A percentile compares a stretch with the other conserved stretches of the same genome.
Conservation (phyloP, 2,329 filamentous ascomycete species). For the Lachnellula arida region DNA sequence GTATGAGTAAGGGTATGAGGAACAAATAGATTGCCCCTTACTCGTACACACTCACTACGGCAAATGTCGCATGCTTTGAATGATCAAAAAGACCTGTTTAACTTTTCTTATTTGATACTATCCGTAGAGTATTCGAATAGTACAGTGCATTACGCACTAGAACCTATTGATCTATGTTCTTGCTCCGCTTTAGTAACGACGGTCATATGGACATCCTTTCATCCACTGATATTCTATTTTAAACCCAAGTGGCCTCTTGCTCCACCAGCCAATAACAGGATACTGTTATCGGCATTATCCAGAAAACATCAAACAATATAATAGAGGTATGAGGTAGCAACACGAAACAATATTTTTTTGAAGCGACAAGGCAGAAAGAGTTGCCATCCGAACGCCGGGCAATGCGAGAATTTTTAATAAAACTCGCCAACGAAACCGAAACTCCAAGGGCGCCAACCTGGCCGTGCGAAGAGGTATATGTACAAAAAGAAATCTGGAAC, state of each 20-base stretch:
- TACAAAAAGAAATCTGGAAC: slow-evolving; percentile 4
- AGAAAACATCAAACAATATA: too few species aligned
- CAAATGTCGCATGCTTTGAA: neutral
- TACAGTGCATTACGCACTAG: neutral
- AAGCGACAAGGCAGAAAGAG: neutral
- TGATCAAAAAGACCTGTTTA: neutral
- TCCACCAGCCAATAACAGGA: neutral
- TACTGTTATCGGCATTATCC: too few species aligned
- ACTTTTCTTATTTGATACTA: neutral
- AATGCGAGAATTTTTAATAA: neutral
- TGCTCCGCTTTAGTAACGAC: neutral
- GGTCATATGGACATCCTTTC: neutral
- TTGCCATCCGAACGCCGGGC: neutral
- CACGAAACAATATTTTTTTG: neutral
- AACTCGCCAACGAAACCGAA: neutral
- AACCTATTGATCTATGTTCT: neutral
- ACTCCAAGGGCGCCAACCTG: slow-evolving; percentile 3
- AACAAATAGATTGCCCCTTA: neutral
- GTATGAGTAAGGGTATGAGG: too few species aligned
- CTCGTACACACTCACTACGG: neutral
- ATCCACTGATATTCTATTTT: neutral
- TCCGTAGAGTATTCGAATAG: neutral
- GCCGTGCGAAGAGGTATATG: slow-evolving; percentile 1
- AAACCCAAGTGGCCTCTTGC: neutral
- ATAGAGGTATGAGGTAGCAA: neutral